Evolutionary conservation across 805 yeast genomes (phyloP), one percentile per base, ranked within the genome.

Genomic region (Yamadazyma laniorum): DNA sequence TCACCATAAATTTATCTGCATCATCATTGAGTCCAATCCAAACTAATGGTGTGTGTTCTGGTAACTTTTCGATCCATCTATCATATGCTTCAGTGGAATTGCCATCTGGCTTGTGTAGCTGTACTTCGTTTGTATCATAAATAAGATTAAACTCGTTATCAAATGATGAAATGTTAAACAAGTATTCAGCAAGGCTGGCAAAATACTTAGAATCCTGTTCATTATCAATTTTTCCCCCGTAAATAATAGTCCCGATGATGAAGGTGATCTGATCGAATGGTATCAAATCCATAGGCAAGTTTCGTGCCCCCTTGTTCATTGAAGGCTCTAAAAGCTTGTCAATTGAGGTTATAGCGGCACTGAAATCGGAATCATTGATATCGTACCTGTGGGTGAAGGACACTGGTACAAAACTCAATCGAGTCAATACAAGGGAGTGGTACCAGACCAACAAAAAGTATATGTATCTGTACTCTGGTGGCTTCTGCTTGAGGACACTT

Each of bases 301-400:
- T 4, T 63, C 69, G 0, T 80, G 79, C 18, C 4, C 18, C 43
- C 3, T 44, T 40, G 8, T 54, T 42, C 16, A 59, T 50, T 15
- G 16, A 11, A 6, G 58, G 55, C 5, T 29, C 38, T n/a, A 81
- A 51, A 49, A 74, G 53, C 32, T 64, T 59, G 28, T 65, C 65
- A 34, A 81, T 56, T 14, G 79, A 63, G 34, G 44, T 51, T 3
- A 69, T 45, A 2, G 79, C 81, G 16, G 77, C 66, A 8, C 63
- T 59, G 37, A 82, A 72, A 53, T 90, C 96, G n/a, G 80, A 59
- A 40, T 85, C 86, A 52, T 76, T 85, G 49, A 89, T 75, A 43
- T 85, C 95, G 52, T 86, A 82, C 7, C 47, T 52, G 46, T 74
- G 73, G 1, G 61, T 49, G 59, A 85, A 85, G 1, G 91, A 86